These are phyloP conservation scores for Solanum paucissectum DNA, from an alignment of 257 asterid species.

Conservation along the genomic window DNA sequence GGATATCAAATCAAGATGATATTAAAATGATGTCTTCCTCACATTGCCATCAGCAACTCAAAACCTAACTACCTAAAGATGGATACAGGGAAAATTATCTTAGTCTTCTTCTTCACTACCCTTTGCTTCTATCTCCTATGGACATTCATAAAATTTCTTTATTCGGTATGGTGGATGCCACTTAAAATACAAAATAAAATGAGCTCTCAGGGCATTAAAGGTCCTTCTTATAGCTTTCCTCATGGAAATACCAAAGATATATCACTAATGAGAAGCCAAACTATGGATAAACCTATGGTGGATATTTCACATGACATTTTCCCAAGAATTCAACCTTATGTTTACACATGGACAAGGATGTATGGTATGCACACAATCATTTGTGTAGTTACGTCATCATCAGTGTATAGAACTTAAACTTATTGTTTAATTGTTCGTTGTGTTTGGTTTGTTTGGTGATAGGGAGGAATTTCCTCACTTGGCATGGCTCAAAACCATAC, in stretches of 20 bases:
- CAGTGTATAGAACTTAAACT: neutral
- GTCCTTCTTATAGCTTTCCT: slow-evolving; percentile 50
- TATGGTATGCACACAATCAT: slow-evolving; percentile 25
- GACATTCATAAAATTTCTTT: slow-evolving; percentile 20
- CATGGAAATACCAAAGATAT: slow-evolving; percentile 38
- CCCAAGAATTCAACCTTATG: slow-evolving; percentile 52
- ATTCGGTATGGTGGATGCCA: slow-evolving; percentile 35
- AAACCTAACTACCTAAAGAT: neutral
- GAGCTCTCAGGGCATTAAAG: slow-evolving; percentile 48
- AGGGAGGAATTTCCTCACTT: slow-evolving; percentile 43
- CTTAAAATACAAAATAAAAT: slow-evolving; percentile 15
- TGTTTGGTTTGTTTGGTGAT: neutral
- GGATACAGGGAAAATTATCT: neutral
- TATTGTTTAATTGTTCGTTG: neutral
- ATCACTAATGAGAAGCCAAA: too few species aligned
- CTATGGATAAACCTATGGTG: too few species aligned
- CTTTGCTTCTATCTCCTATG: slow-evolving; percentile 17
- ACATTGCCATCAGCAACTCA: neutral
- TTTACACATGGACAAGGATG: slow-evolving; percentile 39
- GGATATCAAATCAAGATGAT: neutral
- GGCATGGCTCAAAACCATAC: slow-evolving; percentile 51
- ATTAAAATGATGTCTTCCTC: neutral
- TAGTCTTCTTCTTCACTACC: slow-evolving; percentile 5
- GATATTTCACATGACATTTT: slow-evolving; percentile 41
- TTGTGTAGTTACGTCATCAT: neutral